Evolutionary conservation across 805 yeast species (phyloP), one percentile per base, ranked within the genome.

Genomic region (Kockiozyma suomiensis): DNA sequence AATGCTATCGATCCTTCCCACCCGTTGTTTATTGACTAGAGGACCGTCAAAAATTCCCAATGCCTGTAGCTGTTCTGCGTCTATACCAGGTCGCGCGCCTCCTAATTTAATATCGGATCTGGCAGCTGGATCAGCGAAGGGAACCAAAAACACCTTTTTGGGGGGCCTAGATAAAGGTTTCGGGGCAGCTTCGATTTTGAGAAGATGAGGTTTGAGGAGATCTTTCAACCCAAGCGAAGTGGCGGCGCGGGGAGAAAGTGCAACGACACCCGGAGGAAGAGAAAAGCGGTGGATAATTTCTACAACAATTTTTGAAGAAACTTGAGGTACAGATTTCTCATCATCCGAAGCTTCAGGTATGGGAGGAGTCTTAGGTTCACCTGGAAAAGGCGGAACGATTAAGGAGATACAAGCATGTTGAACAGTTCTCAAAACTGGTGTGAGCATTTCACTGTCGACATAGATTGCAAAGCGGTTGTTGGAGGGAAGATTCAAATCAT

Each of bases 211-310:
- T 23, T 17, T 15, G 17, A 26, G 32, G 50, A 35, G 33, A 25
- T 49, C 53, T 19, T 35, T 23, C 0, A 83, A 73, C 0, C 84
- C 83, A 26, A 89, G 75, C 0, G 91, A 84, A 21, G 79, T 73
- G 0, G 88, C 79, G 37, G 87, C 73, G 2, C 80, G 73, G 17
- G 70, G 69, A 0, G 91, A 84, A 8, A 88, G 66, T 0, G 84
- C 87, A 8, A 80, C 82, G 30, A 76, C 76, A 15, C 75, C 73
- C 0, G 69, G 59, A 0, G 79, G 76, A 0, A 76, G 72, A 6
- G 64, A 54, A 1, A 75, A 68, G 62, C 66, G 72, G 59, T 78
- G 76, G 0, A 81, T 75, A 2, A 87, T 67, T 38, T 75, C 77
- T 0, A 91, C 93, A 1, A 80, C 75, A 0, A 87, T 70, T 32